Conservation (phyloP, 106 monocot genomes). For the Acanthochlamys bracteata region DNA sequence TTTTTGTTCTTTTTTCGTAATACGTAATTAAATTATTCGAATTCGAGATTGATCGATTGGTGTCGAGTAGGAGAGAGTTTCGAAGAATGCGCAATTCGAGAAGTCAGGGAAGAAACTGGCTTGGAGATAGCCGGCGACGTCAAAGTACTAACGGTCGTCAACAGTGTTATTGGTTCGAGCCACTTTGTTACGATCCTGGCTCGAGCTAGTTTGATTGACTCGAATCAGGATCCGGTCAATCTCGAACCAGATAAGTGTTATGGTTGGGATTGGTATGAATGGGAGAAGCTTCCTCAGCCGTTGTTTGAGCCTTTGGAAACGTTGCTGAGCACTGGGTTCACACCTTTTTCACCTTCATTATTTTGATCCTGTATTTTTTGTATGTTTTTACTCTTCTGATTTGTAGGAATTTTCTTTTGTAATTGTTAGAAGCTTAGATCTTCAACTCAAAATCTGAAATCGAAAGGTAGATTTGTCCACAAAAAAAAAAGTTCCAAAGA, state of each 20-base stretch:
- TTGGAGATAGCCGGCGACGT: conserved; percentile 34
- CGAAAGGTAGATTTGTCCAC: no score
- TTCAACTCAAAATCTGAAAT: no score
- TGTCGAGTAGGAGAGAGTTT: conserved; percentile 28
- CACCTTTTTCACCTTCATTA: conserved; percentile 29
- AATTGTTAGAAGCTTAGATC: no score
- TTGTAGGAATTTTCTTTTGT: no score
- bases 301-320: conserved; percentile 31
- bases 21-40: background rate
- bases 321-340: conserved; percentile 23
- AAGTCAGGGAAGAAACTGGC: conserved; percentile 59
- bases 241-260: conserved; percentile 49
- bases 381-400: no score
- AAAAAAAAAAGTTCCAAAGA: no score
- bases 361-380: no score
- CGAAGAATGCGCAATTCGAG: conserved; percentile 38
- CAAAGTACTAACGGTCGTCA: conserved; percentile 31
- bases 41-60: no score
- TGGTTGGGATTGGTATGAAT: conserved; percentile 52
- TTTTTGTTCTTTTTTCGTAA: background rate
- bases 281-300: conserved; percentile 32
- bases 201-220: conserved; percentile 25
- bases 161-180: conserved; percentile 18
- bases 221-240: conserved; percentile 28
- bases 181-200: conserved; percentile 47